These are phyloP conservation scores for Mortierella sp. DNA, from an alignment of 371 early-diverging fungal genomes.

Conservation along the genomic window DNA sequence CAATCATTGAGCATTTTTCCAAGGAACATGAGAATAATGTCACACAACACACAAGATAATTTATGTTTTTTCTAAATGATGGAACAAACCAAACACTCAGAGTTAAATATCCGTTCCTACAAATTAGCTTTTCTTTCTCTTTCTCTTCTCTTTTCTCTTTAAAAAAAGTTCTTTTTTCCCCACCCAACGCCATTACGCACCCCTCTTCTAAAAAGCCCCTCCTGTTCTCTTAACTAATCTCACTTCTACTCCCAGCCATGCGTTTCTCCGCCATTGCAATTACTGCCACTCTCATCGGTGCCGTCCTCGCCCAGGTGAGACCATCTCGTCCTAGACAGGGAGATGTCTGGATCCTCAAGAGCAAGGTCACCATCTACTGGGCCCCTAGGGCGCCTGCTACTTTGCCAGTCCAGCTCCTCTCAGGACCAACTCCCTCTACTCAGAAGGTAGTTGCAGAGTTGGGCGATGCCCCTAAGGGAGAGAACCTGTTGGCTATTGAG, in stretches of 20 bases:
- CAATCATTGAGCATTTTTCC: not conserved
- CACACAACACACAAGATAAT: no score
- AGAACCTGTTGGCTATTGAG: not conserved
- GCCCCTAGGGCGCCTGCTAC: not conserved
- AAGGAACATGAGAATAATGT: not conserved
- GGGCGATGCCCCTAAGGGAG: not conserved
- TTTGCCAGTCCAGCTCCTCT: not conserved
- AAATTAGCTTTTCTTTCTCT: not conserved
- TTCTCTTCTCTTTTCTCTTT: not conserved
- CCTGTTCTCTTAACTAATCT: not conserved
- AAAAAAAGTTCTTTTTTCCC: not conserved
- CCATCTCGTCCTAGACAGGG: not conserved
- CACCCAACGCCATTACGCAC: no score
- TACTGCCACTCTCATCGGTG: not conserved
- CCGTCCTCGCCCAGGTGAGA: conserved; percentile 4
- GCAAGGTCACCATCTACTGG: not conserved
- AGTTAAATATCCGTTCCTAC: not conserved
- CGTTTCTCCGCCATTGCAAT: not conserved
- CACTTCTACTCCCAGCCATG: conserved; percentile 2
- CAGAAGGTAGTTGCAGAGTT: not conserved
- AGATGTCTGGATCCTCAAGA: not conserved
- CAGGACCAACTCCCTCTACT: not conserved
- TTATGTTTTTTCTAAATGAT: no score
- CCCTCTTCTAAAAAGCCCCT: not conserved
- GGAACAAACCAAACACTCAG: not conserved